Base-by-base conservation (phyloP, 192 early-diverging fungal species). In the Coemansia furcata region DNA sequence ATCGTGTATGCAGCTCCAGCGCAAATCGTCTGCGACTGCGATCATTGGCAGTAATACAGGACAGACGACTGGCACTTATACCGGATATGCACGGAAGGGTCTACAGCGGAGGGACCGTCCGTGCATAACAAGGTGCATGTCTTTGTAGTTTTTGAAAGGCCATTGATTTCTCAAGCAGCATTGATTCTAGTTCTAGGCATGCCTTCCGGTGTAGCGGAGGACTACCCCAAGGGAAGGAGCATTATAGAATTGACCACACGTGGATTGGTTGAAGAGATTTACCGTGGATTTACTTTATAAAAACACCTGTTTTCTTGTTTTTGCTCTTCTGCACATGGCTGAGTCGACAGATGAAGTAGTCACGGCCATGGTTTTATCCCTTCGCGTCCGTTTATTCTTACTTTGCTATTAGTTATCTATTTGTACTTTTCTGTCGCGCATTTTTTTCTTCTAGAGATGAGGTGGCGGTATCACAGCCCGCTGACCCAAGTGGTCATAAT, bases 401-500 rank as follows among this genome's bases (percentile, higher is more conserved):
- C 23, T 30, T 54, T 54, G 2, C 8, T 49, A 7, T 54, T 54
- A 11, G 9, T 29, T 50, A 29, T 50, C 9, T 10, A 2, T 50
- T 50, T 50, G 15, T 30, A 47, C 17, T 15, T 47, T 47, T 21
- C 19, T 47, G 15, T 54, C 23, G 23, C 23, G 14, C 11, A 30
- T 30, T 54, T 65, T 65, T 33, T 38, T 52, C 1, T 30, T 23
- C 23, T 26, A 26, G 1, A 26, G n/a, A 64, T 64, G 63, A 63
- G 23, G 61, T 44, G 30, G 29, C 68, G 68, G 2, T 78, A 79
- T 60, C 74, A 79, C 63, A 84, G 86, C 10, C 84, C 89, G 11
- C 50, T 88, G 68, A 74, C 73, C 36, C 90, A 91, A 68, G 85
- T 91, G 38, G 71, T 86, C 63, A 84, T 89, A 32, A 74, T 88